A percentile compares a stretch with the other conserved stretches of the same genome.
These are phyloP conservation scores for Letharia columbiana DNA, from an alignment of 495 filamentous ascomycete species.

Conservation along the genomic window DNA sequence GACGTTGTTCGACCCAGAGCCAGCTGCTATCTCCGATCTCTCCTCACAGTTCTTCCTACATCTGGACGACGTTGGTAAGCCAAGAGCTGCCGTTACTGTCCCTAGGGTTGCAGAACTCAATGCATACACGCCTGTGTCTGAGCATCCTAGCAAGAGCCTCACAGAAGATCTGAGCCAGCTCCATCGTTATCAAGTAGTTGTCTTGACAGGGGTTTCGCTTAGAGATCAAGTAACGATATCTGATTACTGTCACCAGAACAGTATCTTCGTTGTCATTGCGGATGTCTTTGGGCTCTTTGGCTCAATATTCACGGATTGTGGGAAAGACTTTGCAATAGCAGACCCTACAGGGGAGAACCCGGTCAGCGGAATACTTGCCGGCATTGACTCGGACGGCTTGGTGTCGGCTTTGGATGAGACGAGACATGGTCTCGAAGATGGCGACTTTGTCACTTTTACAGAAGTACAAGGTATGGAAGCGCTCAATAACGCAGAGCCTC, in stretches of 20 bases:
- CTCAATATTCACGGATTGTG: constrained; percentile 94
- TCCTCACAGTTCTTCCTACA: constrained; percentile 96
- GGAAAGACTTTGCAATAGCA: constrained; percentile 79
- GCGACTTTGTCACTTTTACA: constrained; percentile 89
- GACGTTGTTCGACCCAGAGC: constrained; percentile 78
- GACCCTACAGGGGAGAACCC: constrained; percentile 88
- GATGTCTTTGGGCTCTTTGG: constrained; percentile 94
- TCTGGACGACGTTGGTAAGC: constrained; percentile 81
- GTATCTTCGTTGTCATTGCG: constrained; percentile 78
- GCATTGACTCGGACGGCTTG: constrained; percentile 76
- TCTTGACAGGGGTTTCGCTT: constrained; percentile 76
- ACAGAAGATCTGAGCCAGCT: constrained; percentile 64
- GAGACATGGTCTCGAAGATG: constrained; percentile 90
- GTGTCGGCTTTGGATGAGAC: constrained; percentile 95
- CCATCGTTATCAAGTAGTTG: constrained; percentile 82
- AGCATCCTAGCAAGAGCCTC: constrained; percentile 58
- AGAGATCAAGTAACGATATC: constrained; percentile 72
- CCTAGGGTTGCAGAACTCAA: constrained; percentile 91
- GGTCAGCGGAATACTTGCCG: constrained; percentile 81
- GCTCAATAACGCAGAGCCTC: constrained; percentile 71
- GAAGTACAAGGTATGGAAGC: constrained; percentile 91
- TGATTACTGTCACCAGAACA: constrained; percentile 86
- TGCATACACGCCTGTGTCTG: constrained; percentile 81
- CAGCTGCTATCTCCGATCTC: constrained; percentile 72
- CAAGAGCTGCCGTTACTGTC: constrained; percentile 74